These are phyloP conservation scores for Herpetospermum pedunculosum DNA, from an alignment of 306 rosid species.

Conservation along the genomic window DNA sequence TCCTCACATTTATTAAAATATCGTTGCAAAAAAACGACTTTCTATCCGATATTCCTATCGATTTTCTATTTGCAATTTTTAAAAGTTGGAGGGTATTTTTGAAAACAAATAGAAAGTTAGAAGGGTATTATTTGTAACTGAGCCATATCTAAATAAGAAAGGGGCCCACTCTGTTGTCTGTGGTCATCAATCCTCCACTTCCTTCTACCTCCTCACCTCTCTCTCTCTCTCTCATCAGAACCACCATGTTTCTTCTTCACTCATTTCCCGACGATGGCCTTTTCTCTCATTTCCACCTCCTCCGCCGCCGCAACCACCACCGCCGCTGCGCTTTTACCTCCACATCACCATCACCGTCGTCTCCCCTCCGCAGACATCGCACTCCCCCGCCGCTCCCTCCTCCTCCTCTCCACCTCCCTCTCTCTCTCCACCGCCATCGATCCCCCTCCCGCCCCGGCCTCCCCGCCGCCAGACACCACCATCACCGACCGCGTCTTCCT, in stretches of 20 bases:
- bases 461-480: slow-evolving; percentile 38
- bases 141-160: too few species aligned
- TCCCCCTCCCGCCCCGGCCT: slow-evolving; percentile 5
- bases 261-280: slow-evolving; percentile 36
- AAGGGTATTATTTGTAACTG: too few species aligned
- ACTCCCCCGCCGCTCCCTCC: slow-evolving; percentile 41
- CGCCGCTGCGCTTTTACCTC: neutral
- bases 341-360: slow-evolving; percentile 7
- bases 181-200: neutral
- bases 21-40: too few species aligned
- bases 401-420: slow-evolving; percentile 38
- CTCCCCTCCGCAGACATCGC: neutral
- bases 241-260: slow-evolving; percentile 13
- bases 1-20: too few species aligned
- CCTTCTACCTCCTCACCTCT: neutral
- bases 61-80: too few species aligned
- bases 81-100: too few species aligned
- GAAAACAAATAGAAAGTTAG: too few species aligned
- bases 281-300: slow-evolving; percentile 18
- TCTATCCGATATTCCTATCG: too few species aligned
- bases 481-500: slow-evolving; percentile 83
- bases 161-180: slow-evolving; percentile 1
- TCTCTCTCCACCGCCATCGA: slow-evolving; percentile 14
- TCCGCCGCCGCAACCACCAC: slow-evolving; percentile 11
- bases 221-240: slow-evolving; percentile 6